These are phyloP conservation scores for Paraphaeosphaeria minitans DNA, from an alignment of 2,329 filamentous ascomycete genomes.

Conservation along the genomic window DNA sequence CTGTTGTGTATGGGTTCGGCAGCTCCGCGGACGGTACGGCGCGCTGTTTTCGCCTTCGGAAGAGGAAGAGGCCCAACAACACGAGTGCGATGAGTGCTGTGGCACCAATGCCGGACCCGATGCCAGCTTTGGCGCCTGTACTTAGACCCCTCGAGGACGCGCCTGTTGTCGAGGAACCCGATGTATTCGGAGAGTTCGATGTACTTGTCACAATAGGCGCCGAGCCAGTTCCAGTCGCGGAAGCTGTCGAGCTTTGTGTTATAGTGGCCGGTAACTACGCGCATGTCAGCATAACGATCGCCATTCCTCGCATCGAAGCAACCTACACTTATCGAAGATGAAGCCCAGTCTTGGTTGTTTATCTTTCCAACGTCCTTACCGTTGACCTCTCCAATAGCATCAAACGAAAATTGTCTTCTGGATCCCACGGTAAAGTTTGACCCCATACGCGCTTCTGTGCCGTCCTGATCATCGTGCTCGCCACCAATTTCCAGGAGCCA, in stretches of 20 bases:
- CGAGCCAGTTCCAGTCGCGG: not conserved
- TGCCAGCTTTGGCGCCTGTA: conserved; percentile 25
- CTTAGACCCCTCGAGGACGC: conserved; percentile 24
- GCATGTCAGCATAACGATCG: not conserved
- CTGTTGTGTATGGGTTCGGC: not conserved
- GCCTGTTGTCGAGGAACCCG: conserved; percentile 2
- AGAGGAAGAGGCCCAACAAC: conserved; percentile 65
- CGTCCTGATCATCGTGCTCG: conserved; percentile 10
- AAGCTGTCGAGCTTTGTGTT: not conserved
- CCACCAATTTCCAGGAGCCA: conserved; percentile 21
- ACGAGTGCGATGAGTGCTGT: conserved; percentile 55
- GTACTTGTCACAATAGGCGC: not conserved
- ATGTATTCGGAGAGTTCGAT: conserved; percentile 1
- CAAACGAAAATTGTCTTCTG: conserved; percentile 21
- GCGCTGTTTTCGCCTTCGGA: conserved; percentile 23
- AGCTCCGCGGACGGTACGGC: not conserved
- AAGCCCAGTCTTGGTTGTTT: conserved; percentile 21
- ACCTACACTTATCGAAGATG: conserved; percentile 3
- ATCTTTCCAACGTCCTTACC: conserved; percentile 17
- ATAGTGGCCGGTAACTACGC: not conserved
- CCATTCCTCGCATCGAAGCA: not conserved
- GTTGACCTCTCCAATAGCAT: conserved; percentile 18
- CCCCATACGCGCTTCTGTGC: conserved; percentile 14
- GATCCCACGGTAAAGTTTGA: conserved; percentile 23
- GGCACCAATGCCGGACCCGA: conserved; percentile 23